Base-by-base conservation (phyloP, 2,329 filamentous ascomycete genomes). In the Paecilomyces variotii region DNA sequence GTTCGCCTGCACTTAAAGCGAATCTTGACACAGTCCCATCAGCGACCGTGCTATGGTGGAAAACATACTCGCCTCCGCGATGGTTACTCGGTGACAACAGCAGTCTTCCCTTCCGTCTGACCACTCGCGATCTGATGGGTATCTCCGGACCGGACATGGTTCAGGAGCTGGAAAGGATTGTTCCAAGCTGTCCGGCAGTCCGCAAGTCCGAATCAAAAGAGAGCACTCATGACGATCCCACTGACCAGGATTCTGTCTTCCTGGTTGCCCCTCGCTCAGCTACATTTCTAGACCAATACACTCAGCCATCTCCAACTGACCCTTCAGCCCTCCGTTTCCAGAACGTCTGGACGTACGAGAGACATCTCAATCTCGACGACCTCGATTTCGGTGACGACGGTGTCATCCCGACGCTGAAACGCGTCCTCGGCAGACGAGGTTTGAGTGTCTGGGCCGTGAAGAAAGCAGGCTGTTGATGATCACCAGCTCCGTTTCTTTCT, bases 281-380 rank as follows among this genome's bases (percentile, higher is more conserved):
- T 5, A 68, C 69, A 4, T 77, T 74, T 56, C 67, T 79, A 5
- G 77, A 79, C 54, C 62, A 60, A 30, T 78, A 74, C 61, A 63
- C 67, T 1, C 56, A 61, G 1, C 53, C 60, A 9, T 55, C 59
- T 5, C 45, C 65, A 7, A 52, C 63, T 5, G 11, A 25, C 12
- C 4, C 28, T 2, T 61, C 67, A 7, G 61, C 65, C 50, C 63
- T 76, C 24, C 63, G 68, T 53, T 66, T 78, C 25, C 67, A 72
- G 55, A 70, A 72, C 24, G 66, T 80, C 3, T 80, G 75, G 74
- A 74, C 69, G 6, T 79, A 77, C 59, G 66, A 67, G 51, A 71
- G 72, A 50, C 80, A 82, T 63, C 61, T 82, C 53, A 81, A 80
- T 59, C 66, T 82, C 19, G 80, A 82, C 63, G 80, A 82, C 67